Conservation (phyloP, 1,284 basidiomycete species). For the Volvariella surrecta region DNA sequence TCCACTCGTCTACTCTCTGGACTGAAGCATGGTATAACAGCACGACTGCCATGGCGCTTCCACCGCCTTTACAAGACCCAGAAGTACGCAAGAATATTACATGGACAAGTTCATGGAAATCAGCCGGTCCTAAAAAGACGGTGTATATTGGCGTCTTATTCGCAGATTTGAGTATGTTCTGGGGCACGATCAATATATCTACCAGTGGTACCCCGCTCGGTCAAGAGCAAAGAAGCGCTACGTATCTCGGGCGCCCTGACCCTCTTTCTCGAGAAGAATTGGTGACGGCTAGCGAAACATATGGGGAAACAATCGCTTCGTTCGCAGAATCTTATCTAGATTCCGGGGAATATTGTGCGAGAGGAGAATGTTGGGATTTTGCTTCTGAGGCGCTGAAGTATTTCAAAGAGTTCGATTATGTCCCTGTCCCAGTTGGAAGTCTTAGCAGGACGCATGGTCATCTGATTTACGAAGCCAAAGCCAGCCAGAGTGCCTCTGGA, state of each 20-base stretch:
- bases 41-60: conserved; percentile 17
- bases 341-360: conserved; percentile 34
- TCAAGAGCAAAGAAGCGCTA: conserved; percentile 24
- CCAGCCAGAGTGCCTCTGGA: conserved; percentile 20
- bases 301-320: conserved; percentile 38
- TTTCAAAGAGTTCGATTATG: conserved; percentile 32
- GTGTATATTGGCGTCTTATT: conserved; percentile 31
- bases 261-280: conserved; percentile 25
- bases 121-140: conserved; percentile 23
- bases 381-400: conserved; percentile 42
- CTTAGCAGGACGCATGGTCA: conserved; percentile 47
- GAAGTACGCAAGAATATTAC: conserved; percentile 16
- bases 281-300: conserved; percentile 33
- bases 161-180: conserved; percentile 41
- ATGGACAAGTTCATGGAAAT: conserved; percentile 20
- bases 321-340: conserved; percentile 40
- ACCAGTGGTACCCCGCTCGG: conserved; percentile 18
- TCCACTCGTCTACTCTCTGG: conserved; percentile 33
- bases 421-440: conserved; percentile 38
- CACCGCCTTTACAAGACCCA: conserved; percentile 25
- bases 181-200: conserved; percentile 32
- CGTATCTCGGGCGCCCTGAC: conserved; percentile 30
- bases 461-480: conserved; percentile 38
- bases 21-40: conserved; percentile 32
- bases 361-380: conserved; percentile 55